Evolutionary conservation across 306 rosid genomes (phyloP).

Genomic region (Ceratonia siliqua): DNA sequence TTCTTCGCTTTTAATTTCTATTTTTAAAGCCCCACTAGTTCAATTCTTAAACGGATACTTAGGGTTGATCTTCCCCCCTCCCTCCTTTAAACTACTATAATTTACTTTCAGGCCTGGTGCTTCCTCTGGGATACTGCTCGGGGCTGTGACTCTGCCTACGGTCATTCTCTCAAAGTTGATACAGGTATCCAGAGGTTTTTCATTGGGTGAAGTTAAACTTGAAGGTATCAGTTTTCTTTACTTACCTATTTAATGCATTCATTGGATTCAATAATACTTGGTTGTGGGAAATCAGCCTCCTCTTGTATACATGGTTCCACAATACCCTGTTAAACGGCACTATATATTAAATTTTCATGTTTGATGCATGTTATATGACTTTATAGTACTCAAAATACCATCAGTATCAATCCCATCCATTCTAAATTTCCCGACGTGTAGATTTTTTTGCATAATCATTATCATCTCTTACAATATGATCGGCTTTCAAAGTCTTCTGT

Average conservation of each 20-base stretch:
- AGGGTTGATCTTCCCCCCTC: background rate
- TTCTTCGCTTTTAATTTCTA: background rate
- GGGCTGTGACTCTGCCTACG: constrained; percentile 74
- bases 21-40: too few species aligned
- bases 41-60: background rate
- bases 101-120: constrained; percentile 68
- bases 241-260: background rate
- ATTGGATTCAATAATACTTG: background rate
- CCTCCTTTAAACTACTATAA: too few species aligned
- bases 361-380: background rate
- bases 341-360: background rate
- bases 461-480: background rate
- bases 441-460: background rate
- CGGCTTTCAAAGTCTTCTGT: background rate
- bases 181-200: constrained; percentile 61
- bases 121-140: constrained; percentile 83
- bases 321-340: background rate
- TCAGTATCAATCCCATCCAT: background rate
- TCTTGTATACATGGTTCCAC: background rate
- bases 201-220: constrained; percentile 48
- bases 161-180: constrained; percentile 77
- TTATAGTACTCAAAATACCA: background rate
- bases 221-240: constrained; percentile 46
- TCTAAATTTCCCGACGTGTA: background rate
- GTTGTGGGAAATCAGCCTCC: background rate